Evolutionary conservation across 805 yeast genomes (phyloP).

Genomic region (Yamadazyma endophytica): DNA sequence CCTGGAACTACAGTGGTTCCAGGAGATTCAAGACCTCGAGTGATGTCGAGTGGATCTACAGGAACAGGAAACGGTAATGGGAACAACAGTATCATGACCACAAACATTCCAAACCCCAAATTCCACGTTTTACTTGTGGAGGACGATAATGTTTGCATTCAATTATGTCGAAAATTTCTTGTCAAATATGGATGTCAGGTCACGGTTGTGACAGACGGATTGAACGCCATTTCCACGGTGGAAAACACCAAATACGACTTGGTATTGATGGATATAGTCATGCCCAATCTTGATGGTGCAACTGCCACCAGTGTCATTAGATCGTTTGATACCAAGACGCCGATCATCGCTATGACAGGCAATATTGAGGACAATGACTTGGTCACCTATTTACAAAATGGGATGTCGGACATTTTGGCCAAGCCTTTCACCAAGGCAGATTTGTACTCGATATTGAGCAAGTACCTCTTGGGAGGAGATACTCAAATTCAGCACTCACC

Average conservation of each 20-base stretch:
- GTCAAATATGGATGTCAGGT: constrained; percentile 89
- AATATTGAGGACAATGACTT: constrained; percentile 80
- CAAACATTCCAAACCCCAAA: constrained; percentile 36
- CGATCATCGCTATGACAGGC: constrained; percentile 93
- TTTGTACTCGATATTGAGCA: constrained; percentile 70
- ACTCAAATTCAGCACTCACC: constrained; percentile 8
- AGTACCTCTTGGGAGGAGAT: constrained; percentile 52
- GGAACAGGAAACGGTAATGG: too few relatives aligned
- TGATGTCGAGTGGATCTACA: too few relatives aligned
- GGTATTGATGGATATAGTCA: constrained; percentile 82
- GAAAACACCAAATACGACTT: constrained; percentile 70
- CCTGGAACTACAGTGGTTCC: too few relatives aligned
- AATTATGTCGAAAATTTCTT: constrained; percentile 75
- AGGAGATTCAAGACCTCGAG: too few relatives aligned
- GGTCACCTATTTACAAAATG: constrained; percentile 75
- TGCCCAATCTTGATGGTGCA: constrained; percentile 87
- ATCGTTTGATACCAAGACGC: constrained; percentile 77
- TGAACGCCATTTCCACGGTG: constrained; percentile 76
- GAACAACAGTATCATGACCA: constrained; percentile 18
- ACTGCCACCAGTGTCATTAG: constrained; percentile 89
- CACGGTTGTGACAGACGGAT: constrained; percentile 88
- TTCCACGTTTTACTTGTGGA: constrained; percentile 75
- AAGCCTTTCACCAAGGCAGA: constrained; percentile 92
- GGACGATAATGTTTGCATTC: constrained; percentile 79
- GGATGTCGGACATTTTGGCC: constrained; percentile 89